Evolutionary conservation across 1,139 yeast genomes (phyloP).

Genomic region (Zygosaccharomyces pseudobailii): DNA sequence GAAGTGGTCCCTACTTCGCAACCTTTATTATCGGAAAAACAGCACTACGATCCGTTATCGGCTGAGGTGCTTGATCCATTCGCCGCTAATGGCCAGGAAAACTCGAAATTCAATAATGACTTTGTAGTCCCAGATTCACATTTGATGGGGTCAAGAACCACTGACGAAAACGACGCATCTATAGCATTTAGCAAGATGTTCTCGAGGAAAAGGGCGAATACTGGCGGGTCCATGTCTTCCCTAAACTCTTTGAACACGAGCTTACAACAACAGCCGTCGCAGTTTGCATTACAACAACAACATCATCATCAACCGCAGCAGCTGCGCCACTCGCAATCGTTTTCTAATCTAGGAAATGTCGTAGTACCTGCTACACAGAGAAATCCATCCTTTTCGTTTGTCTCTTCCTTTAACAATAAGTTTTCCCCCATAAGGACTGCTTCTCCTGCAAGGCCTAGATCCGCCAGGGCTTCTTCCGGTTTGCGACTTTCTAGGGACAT

Average conservation of each 20-base stretch:
- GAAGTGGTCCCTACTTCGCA: constrained; percentile 5
- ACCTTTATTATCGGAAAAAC: background rate
- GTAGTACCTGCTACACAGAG: constrained; percentile 17
- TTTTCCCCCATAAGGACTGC: constrained; percentile 30
- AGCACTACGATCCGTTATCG: background rate
- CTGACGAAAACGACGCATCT: constrained; percentile 35
- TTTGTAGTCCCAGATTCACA: constrained; percentile 6
- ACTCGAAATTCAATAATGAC: background rate
- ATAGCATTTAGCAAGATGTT: constrained; percentile 35
- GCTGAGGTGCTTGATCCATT: constrained; percentile 1
- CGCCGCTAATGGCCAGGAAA: background rate
- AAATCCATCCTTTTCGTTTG: constrained; percentile 24
- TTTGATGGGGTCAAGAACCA: constrained; percentile 3
- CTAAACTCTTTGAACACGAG: constrained; percentile 14
- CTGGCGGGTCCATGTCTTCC: constrained; percentile 31
- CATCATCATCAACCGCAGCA: constrained; percentile 6
- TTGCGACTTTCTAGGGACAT: constrained; percentile 27
- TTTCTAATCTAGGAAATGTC: constrained; percentile 4
- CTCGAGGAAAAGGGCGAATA: constrained; percentile 31
- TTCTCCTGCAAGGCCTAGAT: constrained; percentile 32
- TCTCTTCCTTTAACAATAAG: constrained; percentile 24
- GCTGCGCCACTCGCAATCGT: constrained; percentile 4
- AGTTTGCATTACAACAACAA: background rate
- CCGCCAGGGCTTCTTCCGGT: constrained; percentile 23
- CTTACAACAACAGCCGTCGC: constrained; percentile 3